These are phyloP conservation scores for Lasiodiplodia gonubiensis DNA, from an alignment of 2,329 filamentous ascomycete species.

Conservation along the genomic window DNA sequence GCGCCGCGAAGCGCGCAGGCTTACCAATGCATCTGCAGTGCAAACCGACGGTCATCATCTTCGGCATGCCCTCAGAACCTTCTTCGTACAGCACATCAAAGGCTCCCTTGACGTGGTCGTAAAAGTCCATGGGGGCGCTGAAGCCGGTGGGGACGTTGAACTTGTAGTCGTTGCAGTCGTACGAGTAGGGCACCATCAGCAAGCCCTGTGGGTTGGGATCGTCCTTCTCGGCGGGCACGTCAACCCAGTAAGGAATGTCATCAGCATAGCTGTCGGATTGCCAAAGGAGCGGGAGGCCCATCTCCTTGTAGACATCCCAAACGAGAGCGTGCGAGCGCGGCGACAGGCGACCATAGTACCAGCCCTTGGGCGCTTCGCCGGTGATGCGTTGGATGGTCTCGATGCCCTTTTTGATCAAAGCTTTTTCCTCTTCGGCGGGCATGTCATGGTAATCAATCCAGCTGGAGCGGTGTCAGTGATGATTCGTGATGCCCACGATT, in stretches of 20 bases:
- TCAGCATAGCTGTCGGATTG: slow-evolving; percentile 60
- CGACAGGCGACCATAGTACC: slow-evolving; percentile 57
- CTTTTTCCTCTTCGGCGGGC: slow-evolving; percentile 53
- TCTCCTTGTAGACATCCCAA: slow-evolving; percentile 58
- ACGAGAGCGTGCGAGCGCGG: slow-evolving; percentile 55
- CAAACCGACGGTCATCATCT: slow-evolving; percentile 64
- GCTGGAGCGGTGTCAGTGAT: slow-evolving; percentile 32
- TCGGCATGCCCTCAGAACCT: slow-evolving; percentile 54
- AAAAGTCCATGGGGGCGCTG: slow-evolving; percentile 53
- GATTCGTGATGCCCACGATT: neutral
- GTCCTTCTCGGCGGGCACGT: slow-evolving; percentile 56
- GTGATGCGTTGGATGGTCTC: slow-evolving; percentile 50
- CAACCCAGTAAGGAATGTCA: slow-evolving; percentile 62
- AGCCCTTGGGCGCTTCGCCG: slow-evolving; percentile 56
- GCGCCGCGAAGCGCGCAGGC: slow-evolving; percentile 57
- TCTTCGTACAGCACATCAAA: slow-evolving; percentile 63
- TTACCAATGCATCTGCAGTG: slow-evolving; percentile 61
- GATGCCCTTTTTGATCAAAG: slow-evolving; percentile 54
- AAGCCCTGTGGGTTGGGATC: slow-evolving; percentile 52
- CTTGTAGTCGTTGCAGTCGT: slow-evolving; percentile 63
- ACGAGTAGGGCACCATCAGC: slow-evolving; percentile 61
- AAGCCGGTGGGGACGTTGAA: slow-evolving; percentile 54
- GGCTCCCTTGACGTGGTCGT: slow-evolving; percentile 55
- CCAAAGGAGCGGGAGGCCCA: slow-evolving; percentile 59
- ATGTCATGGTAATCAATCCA: slow-evolving; percentile 60